Conservation (phyloP, 768 basidiomycete genomes). For the Amanita subjunquillea region DNA sequence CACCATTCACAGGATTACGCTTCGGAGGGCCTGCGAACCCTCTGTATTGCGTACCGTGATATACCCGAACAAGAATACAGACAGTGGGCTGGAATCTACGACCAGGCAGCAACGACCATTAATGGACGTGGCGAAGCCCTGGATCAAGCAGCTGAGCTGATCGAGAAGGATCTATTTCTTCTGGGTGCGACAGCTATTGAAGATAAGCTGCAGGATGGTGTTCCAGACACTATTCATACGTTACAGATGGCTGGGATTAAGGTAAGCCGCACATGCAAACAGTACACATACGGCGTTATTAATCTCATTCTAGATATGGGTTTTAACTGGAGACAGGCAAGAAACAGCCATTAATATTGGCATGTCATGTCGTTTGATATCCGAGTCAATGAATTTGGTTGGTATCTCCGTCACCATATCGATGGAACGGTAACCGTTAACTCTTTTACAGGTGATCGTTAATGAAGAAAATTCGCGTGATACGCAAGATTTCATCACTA, state of each 20-base stretch:
- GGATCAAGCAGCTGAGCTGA: constrained; percentile 89
- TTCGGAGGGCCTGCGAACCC: constrained; percentile 90
- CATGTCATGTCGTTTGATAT: constrained; percentile 92
- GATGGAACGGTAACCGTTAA: background rate
- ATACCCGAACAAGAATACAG: constrained; percentile 85
- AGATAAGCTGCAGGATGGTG: constrained; percentile 97
- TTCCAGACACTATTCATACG: constrained; percentile 96
- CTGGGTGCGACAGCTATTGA: constrained; percentile 98
- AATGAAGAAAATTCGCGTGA: constrained; percentile 81
- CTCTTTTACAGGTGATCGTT: constrained; percentile 64
- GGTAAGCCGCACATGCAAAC: constrained; percentile 20
- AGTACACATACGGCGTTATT: background rate
- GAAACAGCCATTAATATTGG: constrained; percentile 99
- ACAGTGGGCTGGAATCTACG: constrained; percentile 82
- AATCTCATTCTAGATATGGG: constrained; percentile 64
- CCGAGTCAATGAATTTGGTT: constrained; percentile 97
- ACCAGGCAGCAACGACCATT: constrained; percentile 90
- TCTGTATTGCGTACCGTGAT: constrained; percentile 94
- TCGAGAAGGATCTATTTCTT: constrained; percentile 88
- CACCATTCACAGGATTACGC: constrained; percentile 68
- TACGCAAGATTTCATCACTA: constrained; percentile 79
- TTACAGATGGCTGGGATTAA: constrained; percentile 98
- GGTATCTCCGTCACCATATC: constrained; percentile 10
- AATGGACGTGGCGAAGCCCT: constrained; percentile 92
- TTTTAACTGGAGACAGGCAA: constrained; percentile 94